These are phyloP conservation scores for Nasturtium officinale DNA, from an alignment of 345 rosid genomes.

Conservation along the genomic window DNA sequence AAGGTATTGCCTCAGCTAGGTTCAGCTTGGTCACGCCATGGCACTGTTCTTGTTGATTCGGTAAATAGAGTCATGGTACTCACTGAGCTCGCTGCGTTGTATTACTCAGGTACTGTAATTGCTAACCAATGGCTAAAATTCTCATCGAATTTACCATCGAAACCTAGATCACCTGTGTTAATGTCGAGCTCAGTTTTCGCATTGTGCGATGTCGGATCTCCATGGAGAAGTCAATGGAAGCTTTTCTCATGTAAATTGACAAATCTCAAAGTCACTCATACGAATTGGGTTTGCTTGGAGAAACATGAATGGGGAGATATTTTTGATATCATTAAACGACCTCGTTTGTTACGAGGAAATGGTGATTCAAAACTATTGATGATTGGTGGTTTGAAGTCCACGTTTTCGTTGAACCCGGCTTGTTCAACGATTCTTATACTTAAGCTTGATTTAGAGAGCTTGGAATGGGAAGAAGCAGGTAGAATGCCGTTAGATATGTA, in stretches of 20 bases:
- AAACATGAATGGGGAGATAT: conserved; percentile 86
- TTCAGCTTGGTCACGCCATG: conserved; percentile 92
- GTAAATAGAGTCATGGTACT: conserved; percentile 75
- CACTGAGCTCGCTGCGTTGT: conserved; percentile 73
- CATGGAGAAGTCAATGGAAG: conserved; percentile 91
- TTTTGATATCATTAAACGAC: conserved; percentile 78
- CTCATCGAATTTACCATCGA: conserved; percentile 80
- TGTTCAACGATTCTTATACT: conserved; percentile 80
- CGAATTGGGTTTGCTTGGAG: conserved; percentile 74
- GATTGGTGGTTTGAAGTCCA: conserved; percentile 84
- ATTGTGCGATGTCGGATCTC: conserved; percentile 84
- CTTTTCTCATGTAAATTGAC: conserved; percentile 60
- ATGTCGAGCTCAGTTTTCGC: conserved; percentile 65
- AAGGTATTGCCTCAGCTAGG: conserved; percentile 79
- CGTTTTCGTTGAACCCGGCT: conserved; percentile 67
- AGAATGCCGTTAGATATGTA: conserved; percentile 88
- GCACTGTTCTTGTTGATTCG: conserved; percentile 74
- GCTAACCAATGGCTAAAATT: conserved; percentile 64
- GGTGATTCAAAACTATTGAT: conserved; percentile 59
- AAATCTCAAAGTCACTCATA: conserved; percentile 43
- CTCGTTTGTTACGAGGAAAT: conserved; percentile 66
- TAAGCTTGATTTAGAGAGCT: conserved; percentile 70
- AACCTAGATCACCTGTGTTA: conserved; percentile 80
- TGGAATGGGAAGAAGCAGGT: conserved; percentile 93
- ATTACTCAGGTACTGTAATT: conserved; percentile 49